Evolutionary conservation across 495 filamentous ascomycete species (phyloP), one percentile per base, ranked within the genome.

Genomic region (Xanthoparmelia taractica): DNA sequence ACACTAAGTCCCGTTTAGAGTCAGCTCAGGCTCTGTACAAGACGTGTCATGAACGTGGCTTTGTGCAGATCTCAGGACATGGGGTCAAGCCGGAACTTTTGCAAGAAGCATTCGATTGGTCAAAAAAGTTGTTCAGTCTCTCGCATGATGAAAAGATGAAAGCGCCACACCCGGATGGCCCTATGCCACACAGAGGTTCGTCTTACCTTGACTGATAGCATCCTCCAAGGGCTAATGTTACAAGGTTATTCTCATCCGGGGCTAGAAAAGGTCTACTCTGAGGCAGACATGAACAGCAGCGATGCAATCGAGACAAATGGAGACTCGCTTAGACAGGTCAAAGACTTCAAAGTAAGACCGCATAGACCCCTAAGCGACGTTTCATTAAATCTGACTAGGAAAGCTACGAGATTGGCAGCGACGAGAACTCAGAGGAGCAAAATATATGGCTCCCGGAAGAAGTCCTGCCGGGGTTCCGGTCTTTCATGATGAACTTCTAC

Each of bases 381-480:
- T 12, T 43, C 18, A 43, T 18, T 47, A n/a, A 41, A 27, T 18
- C 18, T 59, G 12, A 59, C 34, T 59, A 59, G 80, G 85, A 88
- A 72, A 81, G 79, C 64, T 87, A 82, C 66, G 85, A 87, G 62
- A 83, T 83, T 61, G 85, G 85, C 17, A 85, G 80, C 63, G 78
- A 83, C 34, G 67, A 78, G 2, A 79, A 83, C 59, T 38, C 70
- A 20, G 59, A 64, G 27, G 81, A 85, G 63, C 83, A 83, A 17
- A 87, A 87, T 62, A 79, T 87, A 66, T 89, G 85, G 84, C 70
- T 83, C 20, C 82, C 82, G 3, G 77, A 84, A 40, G 73, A 78
- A 2, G 66, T 70, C 1, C 72, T 89, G 4, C 82, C 83, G 1
- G 84, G 80, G 1, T 87, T 87, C 68, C 77, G 78, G 13, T 67